phyloP scores from a whole-genome alignment of 306 rosid genomes.

The Vigna reflexopilosa region DNA sequence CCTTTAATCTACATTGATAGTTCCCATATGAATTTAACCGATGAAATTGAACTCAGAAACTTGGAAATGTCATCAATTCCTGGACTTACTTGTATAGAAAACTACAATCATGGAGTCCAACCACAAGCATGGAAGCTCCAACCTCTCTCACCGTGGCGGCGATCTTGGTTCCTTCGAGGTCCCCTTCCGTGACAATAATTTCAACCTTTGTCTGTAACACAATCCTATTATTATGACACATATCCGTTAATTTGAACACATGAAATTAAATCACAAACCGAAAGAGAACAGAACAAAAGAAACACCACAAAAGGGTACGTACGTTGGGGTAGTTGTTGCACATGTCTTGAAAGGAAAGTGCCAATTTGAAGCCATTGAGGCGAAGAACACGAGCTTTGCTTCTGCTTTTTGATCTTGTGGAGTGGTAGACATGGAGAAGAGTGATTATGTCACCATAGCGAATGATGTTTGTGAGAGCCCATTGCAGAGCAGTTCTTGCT shows the following conservation, averaged over 20 bases:
- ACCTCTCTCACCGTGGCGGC: constrained; percentile 62
- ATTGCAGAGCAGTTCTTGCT: constrained; percentile 78
- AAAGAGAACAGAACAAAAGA: background rate
- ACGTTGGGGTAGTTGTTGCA: constrained; percentile 78
- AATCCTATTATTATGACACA: constrained; percentile 67
- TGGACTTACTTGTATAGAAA: constrained; percentile 82
- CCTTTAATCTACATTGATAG: background rate
- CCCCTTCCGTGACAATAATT: constrained; percentile 81
- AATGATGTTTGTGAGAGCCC: constrained; percentile 81
- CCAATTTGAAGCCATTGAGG: constrained; percentile 73
- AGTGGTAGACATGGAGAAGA: constrained; percentile 78
- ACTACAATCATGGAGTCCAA: constrained; percentile 84
- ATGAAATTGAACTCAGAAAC: constrained; percentile 28
- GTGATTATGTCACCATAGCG: constrained; percentile 80
- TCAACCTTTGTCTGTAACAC: constrained; percentile 88
- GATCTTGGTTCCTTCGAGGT: constrained; percentile 70
- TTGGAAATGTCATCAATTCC: background rate
- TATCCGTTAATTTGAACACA: constrained; percentile 43
- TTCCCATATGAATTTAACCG: background rate
- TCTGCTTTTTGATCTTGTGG: constrained; percentile 64
- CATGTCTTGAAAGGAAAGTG: constrained; percentile 82
- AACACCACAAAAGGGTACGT: constrained; percentile 11
- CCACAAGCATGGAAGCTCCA: constrained; percentile 75
- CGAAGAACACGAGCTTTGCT: constrained; percentile 67
- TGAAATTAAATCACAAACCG: background rate